A percentile compares a stretch with the other conserved stretches of the same genome.
These are phyloP conservation scores for Alternaria arbusti DNA, from an alignment of 2,329 filamentous ascomycete species.

Conservation along the genomic window DNA sequence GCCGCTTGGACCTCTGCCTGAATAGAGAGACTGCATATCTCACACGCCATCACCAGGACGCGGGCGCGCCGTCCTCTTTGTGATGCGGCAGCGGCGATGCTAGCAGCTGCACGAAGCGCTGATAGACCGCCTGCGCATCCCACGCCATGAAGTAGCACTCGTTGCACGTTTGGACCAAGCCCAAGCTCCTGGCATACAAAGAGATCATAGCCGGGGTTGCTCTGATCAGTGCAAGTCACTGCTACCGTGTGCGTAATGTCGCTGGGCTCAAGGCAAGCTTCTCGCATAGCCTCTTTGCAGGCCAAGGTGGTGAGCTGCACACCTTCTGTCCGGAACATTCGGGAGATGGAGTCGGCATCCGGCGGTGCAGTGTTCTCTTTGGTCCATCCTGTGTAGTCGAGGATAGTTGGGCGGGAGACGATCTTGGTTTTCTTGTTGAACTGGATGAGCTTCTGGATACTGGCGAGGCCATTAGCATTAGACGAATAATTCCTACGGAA, in stretches of 20 bases:
- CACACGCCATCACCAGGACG: slow-evolving; percentile 69
- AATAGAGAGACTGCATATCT: slow-evolving; percentile 60
- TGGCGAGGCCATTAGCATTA: background rate
- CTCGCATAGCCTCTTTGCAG: slow-evolving; percentile 41
- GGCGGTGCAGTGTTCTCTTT: slow-evolving; percentile 18
- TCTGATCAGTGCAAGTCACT: slow-evolving; percentile 48
- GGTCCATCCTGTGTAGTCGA: slow-evolving; percentile 12
- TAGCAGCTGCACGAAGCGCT: slow-evolving; percentile 58
- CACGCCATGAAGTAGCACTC: slow-evolving; percentile 46
- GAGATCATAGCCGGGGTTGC: slow-evolving; percentile 49
- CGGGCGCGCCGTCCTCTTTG: slow-evolving; percentile 66
- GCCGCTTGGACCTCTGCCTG: slow-evolving; percentile 71
- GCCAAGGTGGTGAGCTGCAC: slow-evolving; percentile 41
- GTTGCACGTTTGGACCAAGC: slow-evolving; percentile 37
- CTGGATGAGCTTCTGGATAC: slow-evolving; percentile 20
- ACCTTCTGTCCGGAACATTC: slow-evolving; percentile 35
- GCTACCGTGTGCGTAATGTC: slow-evolving; percentile 49
- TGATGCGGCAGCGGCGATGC: slow-evolving; percentile 68
- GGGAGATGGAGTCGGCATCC: slow-evolving; percentile 33
- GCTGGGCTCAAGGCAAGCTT: slow-evolving; percentile 25
- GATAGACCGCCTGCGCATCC: slow-evolving; percentile 51
- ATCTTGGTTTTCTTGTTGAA: slow-evolving; percentile 26
- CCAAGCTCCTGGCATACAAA: slow-evolving; percentile 44
- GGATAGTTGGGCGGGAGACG: slow-evolving; percentile 13
- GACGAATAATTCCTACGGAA: background rate